Base-by-base conservation (phyloP, 202 grass and related monocot species). In the Saccharum hybrid region DNA sequence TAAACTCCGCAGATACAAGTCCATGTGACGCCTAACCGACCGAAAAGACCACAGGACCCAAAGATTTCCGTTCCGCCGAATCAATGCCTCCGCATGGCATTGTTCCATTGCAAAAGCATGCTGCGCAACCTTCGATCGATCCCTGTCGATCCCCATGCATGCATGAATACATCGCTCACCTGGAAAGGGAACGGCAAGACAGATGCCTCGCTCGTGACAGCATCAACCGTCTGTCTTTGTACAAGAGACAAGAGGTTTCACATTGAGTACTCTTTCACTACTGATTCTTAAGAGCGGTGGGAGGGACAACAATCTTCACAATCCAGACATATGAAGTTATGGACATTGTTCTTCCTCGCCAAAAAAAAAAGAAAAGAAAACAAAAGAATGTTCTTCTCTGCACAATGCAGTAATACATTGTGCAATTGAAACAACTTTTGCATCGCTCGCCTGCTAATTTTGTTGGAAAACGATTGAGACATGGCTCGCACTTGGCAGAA, bases 21-120 rank as follows among this genome's bases (percentile, higher is more conserved):
- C 49, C 77, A 83, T 82, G 70, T 61, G 74, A 76, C 77, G 79
- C 79, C 74, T 77, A 76, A 82, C 74, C 74, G 40, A 73, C 8
- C 78, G 79, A 63, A 83, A 61, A 34, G 60, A 38, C 83, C 46
- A 66, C 57, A 46, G 18, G 5, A 5, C 34, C 68, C 41, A 11
- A 72, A 73, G 60, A 61, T 86, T 33, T 72, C 59, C 1, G 3
- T 15, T 5, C 16, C 36, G 43, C 67, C 48, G 4, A 23, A 76
- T 28, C 6, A 62, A 51, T 48, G 38, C 52, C 22, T 1, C 21
- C 1, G 31, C 34, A 79, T 6, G 59, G 11, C 63, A 59, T 71
- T 45, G 64, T 48, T 37, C 71, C 51, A 43, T 67, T 45, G 49
- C 48, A 16, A 16, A 19, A 3, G 13, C 13, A 48, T 72, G 34